Conservation (phyloP, 1,284 basidiomycete species). For the Rhodotorula sp. region DNA sequence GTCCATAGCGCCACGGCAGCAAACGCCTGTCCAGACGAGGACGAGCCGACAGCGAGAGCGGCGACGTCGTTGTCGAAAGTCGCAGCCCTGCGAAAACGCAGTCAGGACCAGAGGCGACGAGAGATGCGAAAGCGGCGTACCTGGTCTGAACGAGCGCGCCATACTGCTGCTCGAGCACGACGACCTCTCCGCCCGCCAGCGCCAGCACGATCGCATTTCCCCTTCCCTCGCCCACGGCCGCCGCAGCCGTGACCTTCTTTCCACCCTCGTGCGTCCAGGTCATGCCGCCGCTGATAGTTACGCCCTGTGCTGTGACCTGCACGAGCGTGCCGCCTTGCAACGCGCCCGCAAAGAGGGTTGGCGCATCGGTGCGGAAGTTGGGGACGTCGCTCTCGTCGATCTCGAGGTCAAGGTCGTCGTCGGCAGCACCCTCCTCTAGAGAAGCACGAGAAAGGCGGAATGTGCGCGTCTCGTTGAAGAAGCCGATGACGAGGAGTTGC, state of each 20-base stretch:
- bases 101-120: neutral
- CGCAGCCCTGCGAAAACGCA: conserved; percentile 1
- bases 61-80: conserved; percentile 47
- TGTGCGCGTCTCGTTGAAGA: conserved; percentile 46
- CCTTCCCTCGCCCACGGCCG: conserved; percentile 54
- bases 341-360: conserved; percentile 64
- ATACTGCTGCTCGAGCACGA: conserved; percentile 57
- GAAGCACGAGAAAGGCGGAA: conserved; percentile 45
- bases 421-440: conserved; percentile 47
- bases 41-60: conserved; percentile 46
- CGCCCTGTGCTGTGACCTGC: conserved; percentile 67
- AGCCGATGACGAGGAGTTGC: conserved; percentile 56
- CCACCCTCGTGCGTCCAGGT: conserved; percentile 21
- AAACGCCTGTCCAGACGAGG: conserved; percentile 39
- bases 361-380: conserved; percentile 50
- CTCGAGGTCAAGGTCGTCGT: conserved; percentile 26
- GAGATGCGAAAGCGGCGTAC: conserved; percentile 4
- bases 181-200: conserved; percentile 52
- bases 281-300: conserved; percentile 51
- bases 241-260: conserved; percentile 65
- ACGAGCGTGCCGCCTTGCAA: conserved; percentile 56
- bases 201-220: conserved; percentile 64
- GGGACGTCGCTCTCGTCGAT: conserved; percentile 48
- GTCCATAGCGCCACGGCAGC: conserved; percentile 77
- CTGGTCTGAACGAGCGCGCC: conserved; percentile 43